Base-by-base conservation (phyloP, 140 eudicot genomes). In the Erigeron philadelphicus region DNA sequence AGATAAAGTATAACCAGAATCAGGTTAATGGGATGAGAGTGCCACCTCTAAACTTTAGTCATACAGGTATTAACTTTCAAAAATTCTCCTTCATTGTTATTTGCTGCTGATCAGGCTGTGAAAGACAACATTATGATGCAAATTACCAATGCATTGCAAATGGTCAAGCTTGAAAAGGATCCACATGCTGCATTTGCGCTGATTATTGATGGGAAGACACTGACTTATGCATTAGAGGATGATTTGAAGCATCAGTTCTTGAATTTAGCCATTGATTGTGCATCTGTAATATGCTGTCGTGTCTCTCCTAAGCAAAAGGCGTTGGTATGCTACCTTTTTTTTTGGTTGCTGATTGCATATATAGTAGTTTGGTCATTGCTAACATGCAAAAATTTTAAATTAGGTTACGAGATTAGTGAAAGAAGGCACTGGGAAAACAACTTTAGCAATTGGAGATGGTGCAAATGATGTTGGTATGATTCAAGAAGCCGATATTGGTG, bases 401-500 rank as follows among this genome's bases (percentile, higher is more conserved):
- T 70, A 93, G 98, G 96, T 93, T 56, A 89, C 98, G 10, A 83
- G 98, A 82, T 86, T 93, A 69, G 98, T 93, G 62, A 88, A 85
- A 76, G 90, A 93, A 83, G 98, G 98, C 63, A 93, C 98, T 17
- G 96, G 98, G 46, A 88, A 89, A 69, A 88, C 86, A n/a, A 93
- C 98, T 7, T 84, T 93, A 82, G 98, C 98, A 49, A 93, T 93
- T 43, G 98, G 98, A 59, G 98, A 93, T 76, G 98, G 96, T 64
- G 98, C 98, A 75, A 93, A 93, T 76, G 98, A 93, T 80, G 96
- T 93, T 71, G 98, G 98, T 71, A 93, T 93, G 98, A 93, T 93
- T 75, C 98, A 93, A 82, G 98, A 93, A 84, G 98, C 98, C 3
- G 96, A 93, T 52, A 93, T 93, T 19, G 98, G 98, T 72, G 96